Percentiles rank a stretch among this genome's conserved stretches.
Evolutionary conservation across 352 stramenopile species (phyloP).

Genomic region (Phytophthora citricola): DNA sequence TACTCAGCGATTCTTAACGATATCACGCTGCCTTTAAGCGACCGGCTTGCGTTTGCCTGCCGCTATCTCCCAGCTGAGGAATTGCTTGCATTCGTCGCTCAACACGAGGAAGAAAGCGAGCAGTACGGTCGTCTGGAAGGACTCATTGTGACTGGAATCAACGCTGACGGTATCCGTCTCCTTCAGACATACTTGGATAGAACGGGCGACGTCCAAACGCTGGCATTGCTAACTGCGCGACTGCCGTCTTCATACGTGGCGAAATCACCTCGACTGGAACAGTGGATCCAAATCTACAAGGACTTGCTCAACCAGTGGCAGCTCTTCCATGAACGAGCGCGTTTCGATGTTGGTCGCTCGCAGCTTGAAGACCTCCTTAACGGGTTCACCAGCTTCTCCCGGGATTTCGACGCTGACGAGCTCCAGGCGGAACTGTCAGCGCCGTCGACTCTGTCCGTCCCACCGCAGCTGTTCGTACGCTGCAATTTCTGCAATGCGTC

Average conservation of each 20-base stretch:
- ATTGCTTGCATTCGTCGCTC: slow-evolving; percentile 84
- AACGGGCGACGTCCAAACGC: slow-evolving; percentile 92
- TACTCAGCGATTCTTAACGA: slow-evolving; percentile 90
- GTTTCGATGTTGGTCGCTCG: slow-evolving; percentile 93
- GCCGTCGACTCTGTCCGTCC: slow-evolving; percentile 60
- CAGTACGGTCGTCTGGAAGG: slow-evolving; percentile 90
- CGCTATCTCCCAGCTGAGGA: slow-evolving; percentile 88
- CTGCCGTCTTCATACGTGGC: slow-evolving; percentile 60
- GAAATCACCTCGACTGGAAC: slow-evolving; percentile 66
- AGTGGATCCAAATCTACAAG: slow-evolving; percentile 94
- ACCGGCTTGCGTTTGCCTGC: slow-evolving; percentile 93
- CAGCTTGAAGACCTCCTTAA: slow-evolving; percentile 91
- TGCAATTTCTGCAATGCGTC: slow-evolving; percentile 96
- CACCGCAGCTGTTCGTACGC: slow-evolving; percentile 93
- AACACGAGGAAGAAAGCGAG: slow-evolving; percentile 83
- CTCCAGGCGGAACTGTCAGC: slow-evolving; percentile 51
- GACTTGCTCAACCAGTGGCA: slow-evolving; percentile 94
- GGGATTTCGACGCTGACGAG: slow-evolving; percentile 54
- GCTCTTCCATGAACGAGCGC: slow-evolving; percentile 93
- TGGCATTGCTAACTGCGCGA: slow-evolving; percentile 85
- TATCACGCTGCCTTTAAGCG: slow-evolving; percentile 83
- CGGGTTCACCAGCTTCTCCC: slow-evolving; percentile 64
- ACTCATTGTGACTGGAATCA: slow-evolving; percentile 90
- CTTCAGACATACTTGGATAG: slow-evolving; percentile 93
- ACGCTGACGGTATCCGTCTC: slow-evolving; percentile 83